Base-by-base conservation (phyloP, 352 stramenopile species). In the Globisporangium carolinianum region DNA sequence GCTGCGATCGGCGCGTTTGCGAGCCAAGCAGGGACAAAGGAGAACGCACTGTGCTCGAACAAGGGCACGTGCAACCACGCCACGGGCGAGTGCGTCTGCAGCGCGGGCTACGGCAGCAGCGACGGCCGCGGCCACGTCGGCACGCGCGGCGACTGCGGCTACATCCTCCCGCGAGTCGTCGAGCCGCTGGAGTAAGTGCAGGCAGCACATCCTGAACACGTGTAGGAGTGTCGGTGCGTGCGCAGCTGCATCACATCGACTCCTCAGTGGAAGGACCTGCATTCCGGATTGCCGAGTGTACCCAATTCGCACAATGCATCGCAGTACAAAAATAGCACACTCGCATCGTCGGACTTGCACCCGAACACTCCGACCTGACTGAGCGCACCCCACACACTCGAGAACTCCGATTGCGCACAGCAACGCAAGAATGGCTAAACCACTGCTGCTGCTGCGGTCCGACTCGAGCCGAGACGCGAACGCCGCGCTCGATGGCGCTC, bases 31-130 rank as follows among this genome's bases (percentile, higher is more conserved):
- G 92, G 92, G 6, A 98, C 89, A 0, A 97, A 97, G 61, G 92
- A 98, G 59, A 84, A 89, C 55, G 71, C 60, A 4, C 63, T 87
- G 7, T 98, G 92, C 70, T 90, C 88, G 8, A 95, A 94, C 67
- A 83, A 87, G 56, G 92, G 92, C 7, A 68, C 80, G 45, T 98
- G 92, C 69, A 79, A 98, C 57, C 67, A 69, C 47, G 61, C 67
- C 1, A 67, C 61, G 8, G 83, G 79, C 0, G 62, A 70, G 8
- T 92, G 83, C 57, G 49, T 63, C 5, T 92, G 83, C 42, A 62
- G 62, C 0, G 49, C 62, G 5, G 79, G 78, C 7, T 92, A 78
- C 52, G 75, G 59, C 3, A 79, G 69, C 8, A 92, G 79, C 53
- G 73, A 93, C 47, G 83, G 85, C 5, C 68, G 71, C 41, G 85